Conservation (phyloP, 805 yeast species). For the Candida lessepsii region DNA sequence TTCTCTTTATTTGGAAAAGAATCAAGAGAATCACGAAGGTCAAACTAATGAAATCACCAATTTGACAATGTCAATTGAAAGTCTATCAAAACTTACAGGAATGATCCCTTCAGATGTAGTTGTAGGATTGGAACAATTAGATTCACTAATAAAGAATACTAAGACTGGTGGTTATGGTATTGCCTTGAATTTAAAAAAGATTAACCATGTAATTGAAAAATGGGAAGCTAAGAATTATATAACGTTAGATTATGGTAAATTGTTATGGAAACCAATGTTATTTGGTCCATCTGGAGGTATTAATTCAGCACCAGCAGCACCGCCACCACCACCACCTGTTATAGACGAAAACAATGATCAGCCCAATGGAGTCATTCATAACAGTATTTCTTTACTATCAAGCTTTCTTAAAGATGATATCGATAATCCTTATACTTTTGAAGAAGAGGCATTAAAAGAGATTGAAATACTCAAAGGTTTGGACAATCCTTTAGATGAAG, state of each 20-base stretch:
- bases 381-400: constrained; percentile 55
- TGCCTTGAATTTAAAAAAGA: constrained; percentile 43
- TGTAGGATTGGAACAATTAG: constrained; percentile 77
- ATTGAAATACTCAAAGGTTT: constrained; percentile 28
- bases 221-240: constrained; percentile 59
- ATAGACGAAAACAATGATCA: background rate
- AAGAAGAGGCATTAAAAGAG: constrained; percentile 52
- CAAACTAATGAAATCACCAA: constrained; percentile 18
- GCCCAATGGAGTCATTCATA: constrained; percentile 22
- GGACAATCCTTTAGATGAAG: constrained; percentile 7
- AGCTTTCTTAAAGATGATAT: constrained; percentile 69
- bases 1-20: constrained; percentile 19
- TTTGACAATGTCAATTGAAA: constrained; percentile 49
- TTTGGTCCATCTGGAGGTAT: constrained; percentile 86
- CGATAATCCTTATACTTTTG: constrained; percentile 59
- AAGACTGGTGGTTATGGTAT: constrained; percentile 50
- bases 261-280: constrained; percentile 82
- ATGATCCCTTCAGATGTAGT: constrained; percentile 85
- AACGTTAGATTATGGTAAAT: constrained; percentile 47
- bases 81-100: constrained; percentile 69
- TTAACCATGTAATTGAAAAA: constrained; percentile 41
- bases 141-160: constrained; percentile 53
- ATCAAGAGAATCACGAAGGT: constrained; percentile 1
- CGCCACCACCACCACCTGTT: background rate
- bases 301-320: constrained; percentile 50